A percentile compares a stretch with the other conserved stretches of the same genome.
Conservation (phyloP, 2,329 filamentous ascomycete genomes). For the Cyanodermella asteris region DNA sequence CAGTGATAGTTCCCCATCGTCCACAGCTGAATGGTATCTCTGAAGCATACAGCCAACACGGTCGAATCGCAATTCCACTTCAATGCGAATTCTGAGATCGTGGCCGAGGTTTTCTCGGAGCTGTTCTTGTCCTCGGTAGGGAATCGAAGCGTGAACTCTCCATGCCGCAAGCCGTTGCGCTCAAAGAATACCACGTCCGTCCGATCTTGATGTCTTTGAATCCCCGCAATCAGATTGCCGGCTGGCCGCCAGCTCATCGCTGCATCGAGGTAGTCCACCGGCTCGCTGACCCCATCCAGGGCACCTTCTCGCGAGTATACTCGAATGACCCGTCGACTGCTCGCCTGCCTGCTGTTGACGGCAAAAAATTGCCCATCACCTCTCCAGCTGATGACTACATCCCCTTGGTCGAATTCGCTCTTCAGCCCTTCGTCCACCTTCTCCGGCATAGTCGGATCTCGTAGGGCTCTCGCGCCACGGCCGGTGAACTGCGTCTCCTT, state of each 20-base stretch:
- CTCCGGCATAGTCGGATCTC: slow-evolving; percentile 88
- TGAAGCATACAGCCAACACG: slow-evolving; percentile 61
- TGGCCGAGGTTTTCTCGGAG: slow-evolving; percentile 32
- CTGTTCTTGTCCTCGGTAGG: slow-evolving; percentile 16
- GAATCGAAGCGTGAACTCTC: slow-evolving; percentile 63
- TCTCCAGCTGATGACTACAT: slow-evolving; percentile 66
- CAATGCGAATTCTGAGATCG: slow-evolving; percentile 39
- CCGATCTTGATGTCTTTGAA: slow-evolving; percentile 48
- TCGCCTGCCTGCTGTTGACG: slow-evolving; percentile 54
- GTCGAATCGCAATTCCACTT: slow-evolving; percentile 86
- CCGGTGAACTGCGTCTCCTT: slow-evolving; percentile 96
- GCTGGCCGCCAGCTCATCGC: slow-evolving; percentile 77
- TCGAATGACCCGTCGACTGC: slow-evolving; percentile 54
- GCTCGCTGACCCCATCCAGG: slow-evolving; percentile 84
- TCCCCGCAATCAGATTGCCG: slow-evolving; percentile 74
- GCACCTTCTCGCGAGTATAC: slow-evolving; percentile 80
- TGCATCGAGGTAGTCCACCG: slow-evolving; percentile 75
- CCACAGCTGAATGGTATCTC: slow-evolving; percentile 71
- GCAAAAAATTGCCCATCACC: slow-evolving; percentile 85
- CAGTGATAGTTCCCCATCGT: slow-evolving; percentile 96
- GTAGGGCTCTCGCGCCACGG: slow-evolving; percentile 61
- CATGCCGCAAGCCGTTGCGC: slow-evolving; percentile 89
- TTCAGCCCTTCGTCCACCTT: slow-evolving; percentile 65
- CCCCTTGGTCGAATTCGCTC: slow-evolving; percentile 50
- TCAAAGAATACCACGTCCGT: slow-evolving; percentile 87